Percentiles rank a stretch among this genome's conserved stretches.
Conservation (phyloP, 2,329 filamentous ascomycete species). For the Fusarium sp. region DNA sequence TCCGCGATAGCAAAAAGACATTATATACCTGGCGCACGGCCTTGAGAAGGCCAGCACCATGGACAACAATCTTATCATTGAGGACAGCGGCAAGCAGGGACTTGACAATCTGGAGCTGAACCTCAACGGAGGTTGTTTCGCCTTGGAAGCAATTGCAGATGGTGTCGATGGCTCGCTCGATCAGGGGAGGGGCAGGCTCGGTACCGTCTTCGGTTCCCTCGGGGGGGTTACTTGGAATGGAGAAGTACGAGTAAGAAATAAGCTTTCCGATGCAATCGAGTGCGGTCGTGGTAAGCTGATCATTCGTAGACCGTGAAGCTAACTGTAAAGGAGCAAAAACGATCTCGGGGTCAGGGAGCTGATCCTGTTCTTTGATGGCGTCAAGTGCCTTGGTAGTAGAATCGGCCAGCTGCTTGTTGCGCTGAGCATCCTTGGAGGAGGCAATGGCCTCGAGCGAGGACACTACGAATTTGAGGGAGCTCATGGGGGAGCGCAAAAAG, state of each 20-base stretch:
- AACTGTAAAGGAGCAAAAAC: conserved; percentile 92
- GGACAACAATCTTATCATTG: conserved; percentile 98
- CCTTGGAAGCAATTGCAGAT: conserved; percentile 99
- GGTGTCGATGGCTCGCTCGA: conserved; percentile 97
- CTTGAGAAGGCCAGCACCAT: conserved; percentile 94
- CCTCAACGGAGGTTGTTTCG: conserved; percentile 89
- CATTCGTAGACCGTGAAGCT: conserved; percentile 86
- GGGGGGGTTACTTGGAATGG: conserved; percentile 65
- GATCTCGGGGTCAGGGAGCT: conserved; percentile 88
- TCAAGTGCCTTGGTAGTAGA: conserved; percentile 83
- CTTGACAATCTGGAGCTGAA: conserved; percentile 98
- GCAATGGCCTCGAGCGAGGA: conserved; percentile 93
- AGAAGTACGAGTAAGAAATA: conserved; percentile 99
- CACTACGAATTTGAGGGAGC: conserved; percentile 95
- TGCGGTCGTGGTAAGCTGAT: conserved; percentile 86
- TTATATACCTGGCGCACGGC: conserved; percentile 98
- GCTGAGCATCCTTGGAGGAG: conserved; percentile 88
- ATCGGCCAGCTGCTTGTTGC: conserved; percentile 85
- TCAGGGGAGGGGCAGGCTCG: conserved; percentile 73
- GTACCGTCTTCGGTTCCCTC: conserved; percentile 56
- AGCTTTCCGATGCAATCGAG: conserved; percentile 99
- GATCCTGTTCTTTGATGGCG: conserved; percentile 86
- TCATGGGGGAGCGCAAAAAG: conserved; percentile 72
- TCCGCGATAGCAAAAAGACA: conserved; percentile 95
- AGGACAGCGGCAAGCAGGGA: conserved; percentile 93